These are phyloP conservation scores for Petunia secreta DNA, from an alignment of 257 asterid species.

Conservation along the genomic window DNA sequence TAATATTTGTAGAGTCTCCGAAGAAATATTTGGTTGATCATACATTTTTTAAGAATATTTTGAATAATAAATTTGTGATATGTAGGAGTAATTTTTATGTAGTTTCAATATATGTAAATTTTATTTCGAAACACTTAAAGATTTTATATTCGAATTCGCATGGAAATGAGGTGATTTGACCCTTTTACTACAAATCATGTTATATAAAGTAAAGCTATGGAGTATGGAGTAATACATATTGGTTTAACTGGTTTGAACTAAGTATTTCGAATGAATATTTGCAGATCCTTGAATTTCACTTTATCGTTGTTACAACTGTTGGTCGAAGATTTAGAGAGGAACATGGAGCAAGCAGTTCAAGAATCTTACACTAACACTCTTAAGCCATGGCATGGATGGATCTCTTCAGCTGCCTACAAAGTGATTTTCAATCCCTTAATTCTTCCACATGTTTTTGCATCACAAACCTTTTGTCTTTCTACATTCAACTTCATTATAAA, in stretches of 20 bases:
- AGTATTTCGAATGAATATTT: not conserved
- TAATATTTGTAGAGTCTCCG: no score
- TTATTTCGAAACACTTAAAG: no score
- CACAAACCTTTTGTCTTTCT: not conserved
- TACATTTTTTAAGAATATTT: no score
- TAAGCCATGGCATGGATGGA: constrained; percentile 99
- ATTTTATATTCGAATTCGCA: no score
- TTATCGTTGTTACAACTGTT: constrained; percentile 57
- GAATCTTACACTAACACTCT: constrained; percentile 66
- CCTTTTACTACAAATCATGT: no score
- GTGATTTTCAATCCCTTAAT: constrained; percentile 34
- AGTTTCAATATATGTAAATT: no score
- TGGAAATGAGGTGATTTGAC: no score
- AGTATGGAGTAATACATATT: not conserved
- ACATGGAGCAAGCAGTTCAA: constrained; percentile 76
- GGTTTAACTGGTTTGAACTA: not conserved
- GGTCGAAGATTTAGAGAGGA: constrained; percentile 60
- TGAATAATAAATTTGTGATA: no score
- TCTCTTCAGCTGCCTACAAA: constrained; percentile 77
- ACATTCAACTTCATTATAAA: not conserved
- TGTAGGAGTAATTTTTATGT: no score
- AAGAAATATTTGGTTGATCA: no score
- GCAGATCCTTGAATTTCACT: constrained; percentile 80
- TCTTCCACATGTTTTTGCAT: no score
- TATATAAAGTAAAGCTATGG: no score